A percentile compares a stretch with the other conserved stretches of the same genome.
These are phyloP conservation scores for Pseudotulostoma volvatum DNA, from an alignment of 495 filamentous ascomycete species.

Conservation along the genomic window DNA sequence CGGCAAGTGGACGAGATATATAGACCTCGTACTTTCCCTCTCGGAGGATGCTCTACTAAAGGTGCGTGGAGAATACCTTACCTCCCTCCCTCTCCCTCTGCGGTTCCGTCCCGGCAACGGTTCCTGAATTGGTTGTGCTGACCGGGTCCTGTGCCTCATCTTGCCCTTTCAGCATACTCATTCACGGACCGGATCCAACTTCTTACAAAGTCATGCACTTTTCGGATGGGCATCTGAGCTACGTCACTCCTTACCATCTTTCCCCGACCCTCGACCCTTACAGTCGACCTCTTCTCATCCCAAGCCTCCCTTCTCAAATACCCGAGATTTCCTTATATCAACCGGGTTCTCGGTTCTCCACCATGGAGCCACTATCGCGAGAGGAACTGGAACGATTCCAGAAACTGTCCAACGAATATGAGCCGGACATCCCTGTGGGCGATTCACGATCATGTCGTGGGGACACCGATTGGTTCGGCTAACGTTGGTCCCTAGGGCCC, in stretches of 20 bases:
- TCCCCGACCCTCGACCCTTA: constrained; percentile 7
- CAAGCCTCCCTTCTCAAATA: constrained; percentile 12
- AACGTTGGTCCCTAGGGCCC: too few relatives aligned
- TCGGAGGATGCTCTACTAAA: too few relatives aligned
- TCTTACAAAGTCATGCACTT: constrained; percentile 34
- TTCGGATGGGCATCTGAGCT: constrained; percentile 23
- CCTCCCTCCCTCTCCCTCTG: too few relatives aligned
- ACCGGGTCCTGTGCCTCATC: too few relatives aligned
- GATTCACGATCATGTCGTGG: constrained; percentile 2
- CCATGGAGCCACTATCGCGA: constrained; percentile 30
- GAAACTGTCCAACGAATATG: constrained; percentile 43
- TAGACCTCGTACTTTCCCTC: too few relatives aligned
- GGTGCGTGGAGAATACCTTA: too few relatives aligned
- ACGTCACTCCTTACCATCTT: constrained; percentile 21
- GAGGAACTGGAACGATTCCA: constrained; percentile 39
- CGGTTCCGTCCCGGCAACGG: too few relatives aligned
- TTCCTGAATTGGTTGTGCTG: too few relatives aligned
- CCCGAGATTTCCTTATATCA: constrained; percentile 1
- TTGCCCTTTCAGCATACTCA: too few relatives aligned
- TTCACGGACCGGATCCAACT: too few relatives aligned
- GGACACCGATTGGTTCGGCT: too few relatives aligned
- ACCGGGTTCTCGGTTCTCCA: constrained; percentile 8
- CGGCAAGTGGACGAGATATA: too few relatives aligned
- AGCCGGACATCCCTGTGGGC: constrained; percentile 48
- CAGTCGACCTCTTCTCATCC: constrained; percentile 9